Evolutionary conservation across 2,329 filamentous ascomycete species (phyloP).

Genomic region (Xylaria sp.): DNA sequence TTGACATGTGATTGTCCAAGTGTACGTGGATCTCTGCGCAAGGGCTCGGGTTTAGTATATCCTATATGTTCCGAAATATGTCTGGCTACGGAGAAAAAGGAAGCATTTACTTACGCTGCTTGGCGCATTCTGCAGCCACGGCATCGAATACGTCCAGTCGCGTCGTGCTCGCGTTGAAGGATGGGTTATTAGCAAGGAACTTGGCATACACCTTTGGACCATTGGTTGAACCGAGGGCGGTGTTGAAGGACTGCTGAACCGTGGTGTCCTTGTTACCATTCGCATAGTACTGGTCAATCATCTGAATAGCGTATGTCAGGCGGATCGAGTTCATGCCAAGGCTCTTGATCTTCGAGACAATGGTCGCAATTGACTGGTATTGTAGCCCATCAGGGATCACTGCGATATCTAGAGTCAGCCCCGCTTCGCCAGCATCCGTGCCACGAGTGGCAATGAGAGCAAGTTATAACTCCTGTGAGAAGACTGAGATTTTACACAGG

Average conservation of each 20-base stretch:
- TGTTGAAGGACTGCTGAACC: constrained; percentile 58
- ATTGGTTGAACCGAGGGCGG: constrained; percentile 62
- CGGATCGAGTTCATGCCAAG: constrained; percentile 72
- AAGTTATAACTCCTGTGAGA: neutral
- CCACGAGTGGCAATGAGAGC: neutral
- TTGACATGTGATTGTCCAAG: constrained; percentile 71
- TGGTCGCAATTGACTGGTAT: constrained; percentile 66
- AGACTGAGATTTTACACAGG: neutral
- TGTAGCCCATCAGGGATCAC: constrained; percentile 73
- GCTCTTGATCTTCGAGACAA: constrained; percentile 67
- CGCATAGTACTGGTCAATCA: constrained; percentile 68
- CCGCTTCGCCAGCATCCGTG: neutral
- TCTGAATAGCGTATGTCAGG: constrained; percentile 71
- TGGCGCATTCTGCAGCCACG: constrained; percentile 67
- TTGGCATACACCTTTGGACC: constrained; percentile 62
- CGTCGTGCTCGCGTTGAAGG: constrained; percentile 65
- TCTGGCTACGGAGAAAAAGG: neutral
- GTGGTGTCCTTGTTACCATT: constrained; percentile 61
- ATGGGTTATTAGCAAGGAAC: constrained; percentile 67
- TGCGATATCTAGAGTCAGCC: constrained; percentile 19
- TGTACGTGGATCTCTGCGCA: constrained; percentile 63
- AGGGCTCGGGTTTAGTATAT: constrained; percentile 14
- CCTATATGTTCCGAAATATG: neutral
- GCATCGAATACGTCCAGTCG: constrained; percentile 66
- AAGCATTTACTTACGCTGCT: constrained; percentile 51